These are phyloP conservation scores for Fraxinus nigra DNA, from an alignment of 305 asterid species.

Conservation along the genomic window DNA sequence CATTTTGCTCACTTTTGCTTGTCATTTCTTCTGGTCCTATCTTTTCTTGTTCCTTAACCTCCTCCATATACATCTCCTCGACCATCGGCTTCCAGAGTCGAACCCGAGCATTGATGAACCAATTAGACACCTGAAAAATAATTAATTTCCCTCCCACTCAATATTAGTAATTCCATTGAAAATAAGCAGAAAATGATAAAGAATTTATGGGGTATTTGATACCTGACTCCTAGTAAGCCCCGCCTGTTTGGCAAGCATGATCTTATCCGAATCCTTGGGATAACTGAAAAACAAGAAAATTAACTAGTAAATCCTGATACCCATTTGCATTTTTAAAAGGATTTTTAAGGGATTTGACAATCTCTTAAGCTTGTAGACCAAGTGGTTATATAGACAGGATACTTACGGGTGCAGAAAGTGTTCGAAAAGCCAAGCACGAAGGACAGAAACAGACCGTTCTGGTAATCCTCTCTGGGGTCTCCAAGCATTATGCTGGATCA, in stretches of 20 bases:
- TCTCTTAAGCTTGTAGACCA: not conserved
- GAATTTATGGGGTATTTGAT: conserved; percentile 7
- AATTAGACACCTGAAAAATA: conserved; percentile 65
- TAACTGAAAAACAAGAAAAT: conserved; percentile 39
- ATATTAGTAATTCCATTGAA: not conserved
- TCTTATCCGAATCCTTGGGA: conserved; percentile 92
- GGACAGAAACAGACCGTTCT: conserved; percentile 83
- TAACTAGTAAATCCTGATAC: not conserved
- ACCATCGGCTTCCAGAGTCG: conserved; percentile 98
- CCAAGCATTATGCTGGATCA: conserved; percentile 98
- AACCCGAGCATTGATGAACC: conserved; percentile 90
- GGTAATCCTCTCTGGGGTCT: conserved; percentile 97
- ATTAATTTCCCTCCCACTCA: not conserved
- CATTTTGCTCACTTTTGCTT: conserved; percentile 49
- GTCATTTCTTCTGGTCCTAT: conserved; percentile 50
- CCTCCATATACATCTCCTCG: conserved; percentile 86
- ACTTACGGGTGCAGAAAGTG: conserved; percentile 94
- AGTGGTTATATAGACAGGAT: not conserved
- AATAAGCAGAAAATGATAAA: not conserved
- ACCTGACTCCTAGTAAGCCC: conserved; percentile 98
- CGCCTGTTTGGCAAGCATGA: conserved; percentile 91
- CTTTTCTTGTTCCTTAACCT: conserved; percentile 72
- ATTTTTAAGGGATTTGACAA: not conserved
- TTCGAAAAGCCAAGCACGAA: conserved; percentile 95
- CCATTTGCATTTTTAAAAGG: not conserved